Conservation (phyloP, 177 flowering plant genomes). For the Vitis hybrid region DNA sequence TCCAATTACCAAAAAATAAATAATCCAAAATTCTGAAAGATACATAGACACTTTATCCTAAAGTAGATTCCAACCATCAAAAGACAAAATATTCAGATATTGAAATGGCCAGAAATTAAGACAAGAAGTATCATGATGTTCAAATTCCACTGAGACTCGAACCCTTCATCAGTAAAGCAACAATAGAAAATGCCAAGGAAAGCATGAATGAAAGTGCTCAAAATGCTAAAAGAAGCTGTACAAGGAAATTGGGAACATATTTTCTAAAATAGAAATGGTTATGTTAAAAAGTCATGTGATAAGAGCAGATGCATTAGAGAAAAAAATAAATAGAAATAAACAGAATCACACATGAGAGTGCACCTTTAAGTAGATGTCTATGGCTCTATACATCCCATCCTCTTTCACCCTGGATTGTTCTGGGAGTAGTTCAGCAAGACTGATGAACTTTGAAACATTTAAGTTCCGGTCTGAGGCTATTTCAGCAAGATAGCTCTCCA, state of each 20-base stretch:
- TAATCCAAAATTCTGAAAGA: no score
- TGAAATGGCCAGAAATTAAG: not conserved
- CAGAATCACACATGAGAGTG: constrained; percentile 3
- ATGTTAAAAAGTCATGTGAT: not conserved
- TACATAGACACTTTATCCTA: no score
- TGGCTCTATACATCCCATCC: constrained; percentile 95
- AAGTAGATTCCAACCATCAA: no score
- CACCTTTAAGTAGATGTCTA: constrained; percentile 95
- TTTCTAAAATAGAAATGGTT: not conserved
- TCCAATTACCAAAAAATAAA: no score
- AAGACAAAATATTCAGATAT: no score
- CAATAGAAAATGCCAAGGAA: not conserved
- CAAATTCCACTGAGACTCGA: no score
- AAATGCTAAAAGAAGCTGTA: not conserved
- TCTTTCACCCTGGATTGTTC: constrained; percentile 73
- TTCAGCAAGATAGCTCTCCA: constrained; percentile 92
- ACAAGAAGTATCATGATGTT: not conserved
- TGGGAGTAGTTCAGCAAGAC: constrained; percentile 76
- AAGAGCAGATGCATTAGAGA: not conserved
- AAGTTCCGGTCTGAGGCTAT: constrained; percentile 83
- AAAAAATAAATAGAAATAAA: not conserved
- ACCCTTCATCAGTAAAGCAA: not conserved
- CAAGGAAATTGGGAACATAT: not conserved
- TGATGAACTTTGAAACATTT: constrained; percentile 59
- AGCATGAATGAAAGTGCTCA: not conserved